These are phyloP conservation scores for Orbilia javanica DNA, from an alignment of 2,329 filamentous ascomycete species.

Conservation along the genomic window DNA sequence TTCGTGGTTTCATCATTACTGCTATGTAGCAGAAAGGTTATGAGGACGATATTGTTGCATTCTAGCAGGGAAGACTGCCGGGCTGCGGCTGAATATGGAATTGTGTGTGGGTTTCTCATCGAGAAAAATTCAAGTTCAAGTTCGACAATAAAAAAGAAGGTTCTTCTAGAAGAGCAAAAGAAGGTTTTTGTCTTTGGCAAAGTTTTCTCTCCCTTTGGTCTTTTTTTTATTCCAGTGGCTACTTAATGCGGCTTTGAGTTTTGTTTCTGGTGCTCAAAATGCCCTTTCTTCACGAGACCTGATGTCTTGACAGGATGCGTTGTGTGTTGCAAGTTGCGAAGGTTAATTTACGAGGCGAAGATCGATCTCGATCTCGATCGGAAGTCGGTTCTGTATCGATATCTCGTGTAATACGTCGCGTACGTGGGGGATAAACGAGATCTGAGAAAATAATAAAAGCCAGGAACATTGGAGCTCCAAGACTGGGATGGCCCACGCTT, in stretches of 20 bases:
- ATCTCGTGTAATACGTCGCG: not conserved
- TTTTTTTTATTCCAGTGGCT: not conserved
- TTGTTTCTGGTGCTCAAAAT: too few species aligned
- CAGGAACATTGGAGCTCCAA: not conserved
- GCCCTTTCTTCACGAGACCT: not conserved
- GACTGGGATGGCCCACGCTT: not conserved
- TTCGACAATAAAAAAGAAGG: not conserved
- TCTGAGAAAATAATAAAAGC: not conserved
- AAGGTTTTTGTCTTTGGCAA: not conserved
- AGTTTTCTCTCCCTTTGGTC: not conserved
- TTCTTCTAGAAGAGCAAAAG: not conserved
- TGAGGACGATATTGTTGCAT: slow-evolving; percentile 46
- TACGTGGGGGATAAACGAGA: not conserved
- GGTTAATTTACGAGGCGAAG: too few species aligned
- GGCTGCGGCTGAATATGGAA: slow-evolving; percentile 12
- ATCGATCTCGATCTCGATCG: too few species aligned
- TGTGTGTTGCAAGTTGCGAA: not conserved
- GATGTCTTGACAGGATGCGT: not conserved
- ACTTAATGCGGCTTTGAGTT: slow-evolving; percentile 6
- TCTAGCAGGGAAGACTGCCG: slow-evolving; percentile 36
- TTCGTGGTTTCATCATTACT: slow-evolving; percentile 34
- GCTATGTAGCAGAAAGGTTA: slow-evolving; percentile 46
- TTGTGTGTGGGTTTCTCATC: slow-evolving; percentile 49
- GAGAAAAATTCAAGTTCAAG: too few species aligned
- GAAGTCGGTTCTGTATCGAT: not conserved